These are phyloP conservation scores for Picochlorum sp. DNA, from an alignment of 139 green algal species.

Conservation along the genomic window DNA sequence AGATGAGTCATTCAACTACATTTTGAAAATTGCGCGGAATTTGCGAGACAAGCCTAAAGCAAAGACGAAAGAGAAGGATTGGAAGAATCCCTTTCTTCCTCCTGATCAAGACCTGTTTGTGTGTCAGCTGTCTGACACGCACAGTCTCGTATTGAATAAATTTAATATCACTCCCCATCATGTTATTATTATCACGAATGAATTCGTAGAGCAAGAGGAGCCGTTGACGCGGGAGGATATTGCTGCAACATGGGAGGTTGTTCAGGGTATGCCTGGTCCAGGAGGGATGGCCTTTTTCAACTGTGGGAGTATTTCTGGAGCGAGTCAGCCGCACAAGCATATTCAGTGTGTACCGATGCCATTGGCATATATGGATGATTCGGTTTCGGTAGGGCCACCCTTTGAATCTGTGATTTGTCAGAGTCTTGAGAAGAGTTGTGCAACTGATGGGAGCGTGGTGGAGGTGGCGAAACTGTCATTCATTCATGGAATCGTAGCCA, in stretches of 20 bases:
- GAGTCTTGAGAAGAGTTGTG: neutral
- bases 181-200: slow-evolving; percentile 57
- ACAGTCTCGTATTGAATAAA: slow-evolving; percentile 41
- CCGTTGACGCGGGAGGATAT: slow-evolving; percentile 51
- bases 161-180: slow-evolving; percentile 43
- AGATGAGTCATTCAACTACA: slow-evolving; percentile 31
- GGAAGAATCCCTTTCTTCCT: slow-evolving; percentile 74
- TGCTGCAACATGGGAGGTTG: slow-evolving; percentile 41
- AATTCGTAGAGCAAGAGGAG: slow-evolving; percentile 60
- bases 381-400: neutral
- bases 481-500: neutral
- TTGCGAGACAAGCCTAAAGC: slow-evolving; percentile 60
- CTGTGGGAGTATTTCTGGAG: slow-evolving; percentile 54
- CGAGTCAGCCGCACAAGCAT: slow-evolving; percentile 81
- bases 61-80: slow-evolving; percentile 8
- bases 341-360: slow-evolving; percentile 59
- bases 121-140: slow-evolving; percentile 34
- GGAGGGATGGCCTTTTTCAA: slow-evolving; percentile 80
- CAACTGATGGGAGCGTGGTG: neutral
- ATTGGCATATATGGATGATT: slow-evolving; percentile 6
- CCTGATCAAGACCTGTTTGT: slow-evolving; percentile 69
- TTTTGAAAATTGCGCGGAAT: slow-evolving; percentile 50
- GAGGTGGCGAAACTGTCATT: neutral
- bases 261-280: slow-evolving; percentile 39
- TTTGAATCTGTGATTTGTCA: slow-evolving; percentile 3